Conservation (phyloP, 225 moss, liverwort and hornwort genomes). For the Sphagnum tenellum region DNA sequence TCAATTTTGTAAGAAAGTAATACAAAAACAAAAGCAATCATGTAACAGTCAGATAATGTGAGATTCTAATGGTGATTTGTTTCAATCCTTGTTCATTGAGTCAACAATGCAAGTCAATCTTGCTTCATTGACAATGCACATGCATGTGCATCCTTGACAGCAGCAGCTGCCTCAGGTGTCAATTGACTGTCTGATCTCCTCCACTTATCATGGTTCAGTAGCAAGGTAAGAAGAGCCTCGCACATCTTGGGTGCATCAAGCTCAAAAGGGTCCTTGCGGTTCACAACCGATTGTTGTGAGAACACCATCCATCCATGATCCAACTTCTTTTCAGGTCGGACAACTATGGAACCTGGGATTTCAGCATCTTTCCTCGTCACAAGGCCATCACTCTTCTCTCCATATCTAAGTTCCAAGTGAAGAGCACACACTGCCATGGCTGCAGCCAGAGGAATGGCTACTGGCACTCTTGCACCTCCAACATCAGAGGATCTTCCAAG, state of each 20-base stretch:
- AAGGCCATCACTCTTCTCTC: constrained; percentile 93
- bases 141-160: too few species aligned
- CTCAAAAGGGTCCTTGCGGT: constrained; percentile 52
- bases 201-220: constrained; percentile 53
- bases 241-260: constrained; percentile 76
- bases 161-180: too few species aligned
- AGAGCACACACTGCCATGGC: constrained; percentile 91
- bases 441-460: constrained; percentile 58
- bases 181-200: constrained; percentile 6
- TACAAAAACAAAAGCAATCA: too few species aligned
- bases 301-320: constrained; percentile 96
- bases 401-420: constrained; percentile 82
- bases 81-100: too few species aligned
- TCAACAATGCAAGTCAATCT: too few species aligned
- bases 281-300: constrained; percentile 32
- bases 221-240: constrained; percentile 75
- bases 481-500: constrained; percentile 6
- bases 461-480: constrained; percentile 63
- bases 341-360: constrained; percentile 86
- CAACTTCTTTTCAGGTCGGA: constrained; percentile 64
- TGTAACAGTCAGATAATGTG: too few species aligned
- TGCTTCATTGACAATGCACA: too few species aligned
- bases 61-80: too few species aligned
- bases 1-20: too few species aligned
- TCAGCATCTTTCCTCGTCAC: constrained; percentile 86